Base-by-base conservation (phyloP, 1,284 basidiomycete genomes). In the Fomitiporia mediterranea region DNA sequence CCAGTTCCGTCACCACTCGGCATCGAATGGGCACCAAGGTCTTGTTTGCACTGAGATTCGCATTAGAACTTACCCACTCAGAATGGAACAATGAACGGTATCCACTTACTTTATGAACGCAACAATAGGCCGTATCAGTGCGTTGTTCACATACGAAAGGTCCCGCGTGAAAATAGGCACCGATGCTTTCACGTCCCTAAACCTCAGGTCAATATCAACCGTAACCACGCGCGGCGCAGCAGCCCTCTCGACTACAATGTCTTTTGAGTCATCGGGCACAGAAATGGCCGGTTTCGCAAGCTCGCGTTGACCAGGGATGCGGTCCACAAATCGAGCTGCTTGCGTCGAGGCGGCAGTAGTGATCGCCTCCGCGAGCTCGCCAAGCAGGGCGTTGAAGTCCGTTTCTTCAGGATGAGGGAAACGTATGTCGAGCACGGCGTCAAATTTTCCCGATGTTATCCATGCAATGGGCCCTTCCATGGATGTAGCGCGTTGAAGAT, bases 341-440 rank as follows among this genome's bases (percentile, higher is more conserved):
- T 63, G 58, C 32, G 56, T 56, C 7, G 61, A 67, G 25, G 74
- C 70, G 17, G 72, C 72, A 46, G 68, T 72, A 37, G 75, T 66
- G 43, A 98, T 86, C 51, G 92, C 93, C 63, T 94, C 90, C 1
- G 93, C 88, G 57, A 98, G 89, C 69, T 97, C 93, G 40, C 82
- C 89, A 11, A 99, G 81, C 63, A 99, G 82, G n/a, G 82, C 87
- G 65, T 95, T 89, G 61, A 98, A 78, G n/a, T 84, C 81, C 25
- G 88, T 86, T 51, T 87, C 84, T 53, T 83, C 77, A 7, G 84
- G 86, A 21, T 84, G 83, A 11, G 97, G 95, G 71, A 99, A 98
- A 67, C 95, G 94, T 72, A 99, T 94, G 72, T 99, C 96, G 17
- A 98, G 82, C 2, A 99, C 97, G 2, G 94, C 90, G 66, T 99